Base-by-base conservation (phyloP, 805 yeast genomes). In the Kluyveromyces lactis region DNA sequence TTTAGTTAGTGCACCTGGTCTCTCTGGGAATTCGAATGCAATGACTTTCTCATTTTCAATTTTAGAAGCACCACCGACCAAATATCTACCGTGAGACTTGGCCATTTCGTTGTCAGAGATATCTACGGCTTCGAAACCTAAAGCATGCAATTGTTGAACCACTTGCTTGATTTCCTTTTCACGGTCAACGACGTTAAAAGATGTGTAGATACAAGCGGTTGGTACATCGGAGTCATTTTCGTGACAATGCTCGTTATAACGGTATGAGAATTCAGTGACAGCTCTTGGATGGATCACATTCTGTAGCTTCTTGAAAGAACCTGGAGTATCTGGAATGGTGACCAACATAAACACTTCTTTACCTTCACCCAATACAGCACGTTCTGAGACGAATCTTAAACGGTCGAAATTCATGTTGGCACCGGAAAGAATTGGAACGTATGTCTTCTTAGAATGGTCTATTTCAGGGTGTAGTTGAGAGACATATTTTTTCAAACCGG, bases 391-490 rank as follows among this genome's bases (percentile, higher is more conserved):
- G 62, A 92, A 92, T 59, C 99, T 74, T 53, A 92, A 71, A 53
- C 99, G 75, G 63, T 90, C 98, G 58, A 92, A 92, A 67, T 94
- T 90, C 95, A 92, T 89, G 64, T 92, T 92, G 26, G 99, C 99
- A 43, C 99, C 99, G 16, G 95, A 82, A 41, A 92, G 69, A 17
- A 92, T 72, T 5, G 97, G 90, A 29, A 85, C 81, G 53, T 86
- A 87, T 1, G 86, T 78, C 46, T 79, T 74, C 36, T 69, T 64
- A 3, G 77, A 64, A 53, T 84, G 94, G 51, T 82, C 84, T 29
- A 78, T 69, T 40, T 82, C 85, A 7, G 85, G 82, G 51, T 81
- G 78, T 35, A 54, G 38, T 18, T 63, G 58, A 18, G 73, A 69
- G 28, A 90, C 72, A 58, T 87, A 92, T 52, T 80, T 81, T 56